These are phyloP conservation scores for Solanum aculeatissimum DNA, from an alignment of 305 asterid species.

Conservation along the genomic window DNA sequence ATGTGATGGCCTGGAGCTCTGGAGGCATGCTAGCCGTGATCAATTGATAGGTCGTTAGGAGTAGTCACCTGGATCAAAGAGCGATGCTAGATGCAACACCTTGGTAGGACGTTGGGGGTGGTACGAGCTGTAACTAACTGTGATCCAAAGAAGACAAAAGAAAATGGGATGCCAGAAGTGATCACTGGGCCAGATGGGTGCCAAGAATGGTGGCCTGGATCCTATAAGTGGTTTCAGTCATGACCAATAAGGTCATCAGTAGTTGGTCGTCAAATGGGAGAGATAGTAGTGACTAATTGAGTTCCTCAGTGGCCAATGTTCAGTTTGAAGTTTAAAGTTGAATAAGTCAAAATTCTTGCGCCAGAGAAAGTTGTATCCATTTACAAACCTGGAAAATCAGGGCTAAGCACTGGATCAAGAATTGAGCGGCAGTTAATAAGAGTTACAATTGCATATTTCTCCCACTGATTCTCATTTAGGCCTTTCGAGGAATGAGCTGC, in stretches of 20 bases:
- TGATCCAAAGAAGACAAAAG: background rate
- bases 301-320: too few relatives aligned
- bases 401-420: conserved; percentile 65
- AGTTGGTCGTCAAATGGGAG: too few relatives aligned
- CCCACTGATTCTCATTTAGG: conserved; percentile 42
- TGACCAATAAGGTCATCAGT: too few relatives aligned
- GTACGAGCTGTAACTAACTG: background rate
- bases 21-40: background rate
- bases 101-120: background rate
- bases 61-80: background rate
- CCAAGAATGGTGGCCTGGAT: background rate
- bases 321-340: too few relatives aligned
- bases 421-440: conserved; percentile 70
- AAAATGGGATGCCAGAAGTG: background rate
- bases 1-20: background rate
- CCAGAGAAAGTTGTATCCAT: background rate
- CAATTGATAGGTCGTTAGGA: background rate
- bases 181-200: background rate
- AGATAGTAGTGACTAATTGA: too few relatives aligned
- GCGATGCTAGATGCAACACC: background rate
- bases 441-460: conserved; percentile 57
- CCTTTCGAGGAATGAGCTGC: conserved; percentile 46
- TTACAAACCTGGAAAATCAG: conserved; percentile 43
- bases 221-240: too few relatives aligned
- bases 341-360: too few relatives aligned